These are phyloP conservation scores for Thelonectria rubi DNA, from an alignment of 2,329 filamentous ascomycete species.

Conservation along the genomic window DNA sequence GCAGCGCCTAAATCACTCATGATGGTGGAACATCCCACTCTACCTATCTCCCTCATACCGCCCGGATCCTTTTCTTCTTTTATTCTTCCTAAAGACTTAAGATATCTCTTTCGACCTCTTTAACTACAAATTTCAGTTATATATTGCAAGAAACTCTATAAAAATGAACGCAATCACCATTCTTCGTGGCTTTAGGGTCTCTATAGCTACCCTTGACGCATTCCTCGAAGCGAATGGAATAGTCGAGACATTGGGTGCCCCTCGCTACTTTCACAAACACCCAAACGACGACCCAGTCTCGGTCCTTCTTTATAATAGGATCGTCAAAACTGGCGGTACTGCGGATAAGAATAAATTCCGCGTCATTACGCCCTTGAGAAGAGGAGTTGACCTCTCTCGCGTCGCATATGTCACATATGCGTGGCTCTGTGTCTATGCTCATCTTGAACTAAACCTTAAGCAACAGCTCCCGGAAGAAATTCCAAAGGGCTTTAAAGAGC, in stretches of 20 bases:
- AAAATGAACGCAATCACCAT: slow-evolving; percentile 17
- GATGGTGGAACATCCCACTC: too few species aligned
- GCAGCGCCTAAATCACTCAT: too few species aligned
- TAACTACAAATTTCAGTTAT: neutral
- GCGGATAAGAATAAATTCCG: slow-evolving; percentile 15
- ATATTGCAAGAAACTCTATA: neutral
- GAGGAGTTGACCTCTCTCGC: neutral
- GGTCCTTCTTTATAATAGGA: slow-evolving; percentile 14
- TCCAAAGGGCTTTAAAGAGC: neutral
- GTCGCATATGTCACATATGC: slow-evolving; percentile 19
- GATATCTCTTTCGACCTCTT: neutral
- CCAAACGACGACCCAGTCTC: slow-evolving; percentile 17
- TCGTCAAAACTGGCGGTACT: slow-evolving; percentile 8
- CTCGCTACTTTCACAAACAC: slow-evolving; percentile 10
- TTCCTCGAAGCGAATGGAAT: slow-evolving; percentile 18
- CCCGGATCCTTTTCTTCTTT: neutral
- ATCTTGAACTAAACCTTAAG: slow-evolving; percentile 9
- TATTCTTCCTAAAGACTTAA: neutral
- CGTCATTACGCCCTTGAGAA: slow-evolving; percentile 13
- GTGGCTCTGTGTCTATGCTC: slow-evolving; percentile 12
- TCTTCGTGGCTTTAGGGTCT: slow-evolving; percentile 21
- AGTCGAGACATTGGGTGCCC: slow-evolving; percentile 7
- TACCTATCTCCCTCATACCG: too few species aligned
- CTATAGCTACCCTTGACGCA: slow-evolving; percentile 11
- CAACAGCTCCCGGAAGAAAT: slow-evolving; percentile 8